Conservation (phyloP, 1,139 yeast species). For the Lodderomyces pseudojiufengensis region DNA sequence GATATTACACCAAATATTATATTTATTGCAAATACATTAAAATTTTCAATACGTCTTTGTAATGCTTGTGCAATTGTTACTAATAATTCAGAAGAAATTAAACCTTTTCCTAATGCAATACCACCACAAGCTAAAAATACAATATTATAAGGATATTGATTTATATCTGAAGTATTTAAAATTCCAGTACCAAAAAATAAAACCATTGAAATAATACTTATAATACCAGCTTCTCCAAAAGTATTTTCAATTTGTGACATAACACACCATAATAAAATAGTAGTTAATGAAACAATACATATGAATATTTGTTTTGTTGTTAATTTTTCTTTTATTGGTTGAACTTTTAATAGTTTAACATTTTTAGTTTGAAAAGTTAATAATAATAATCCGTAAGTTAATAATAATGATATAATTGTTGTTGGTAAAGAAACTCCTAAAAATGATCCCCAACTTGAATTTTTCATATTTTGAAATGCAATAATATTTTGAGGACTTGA, state of each 20-base stretch:
- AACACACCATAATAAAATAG: constrained; percentile 85
- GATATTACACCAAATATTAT: constrained; percentile 75
- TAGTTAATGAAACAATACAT: constrained; percentile 56
- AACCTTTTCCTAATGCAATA: constrained; percentile 87
- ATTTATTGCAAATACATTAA: constrained; percentile 65
- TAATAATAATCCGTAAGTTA: constrained; percentile 69
- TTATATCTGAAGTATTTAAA: constrained; percentile 79
- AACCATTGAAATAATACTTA: constrained; percentile 80
- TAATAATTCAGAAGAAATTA: constrained; percentile 80
- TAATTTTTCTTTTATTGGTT: constrained; percentile 68
- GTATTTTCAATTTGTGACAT: constrained; percentile 59
- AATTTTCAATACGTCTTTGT: constrained; percentile 55
- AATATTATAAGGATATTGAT: constrained; percentile 92
- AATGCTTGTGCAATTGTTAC: constrained; percentile 72
- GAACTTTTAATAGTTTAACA: constrained; percentile 46
- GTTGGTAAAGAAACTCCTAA: constrained; percentile 84
- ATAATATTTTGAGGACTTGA: constrained; percentile 94
- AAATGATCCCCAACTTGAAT: constrained; percentile 95
- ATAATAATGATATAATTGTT: constrained; percentile 53
- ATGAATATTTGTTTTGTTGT: constrained; percentile 73
- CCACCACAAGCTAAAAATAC: constrained; percentile 97
- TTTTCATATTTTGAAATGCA: constrained; percentile 79
- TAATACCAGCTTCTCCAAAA: constrained; percentile 87
- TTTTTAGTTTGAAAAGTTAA: constrained; percentile 60
- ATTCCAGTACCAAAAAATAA: constrained; percentile 86